Percentiles rank a stretch among this genome's conserved stretches.
phyloP scores from a whole-genome alignment of 208 protist species.

The Acanthamoeba royreba region DNA sequence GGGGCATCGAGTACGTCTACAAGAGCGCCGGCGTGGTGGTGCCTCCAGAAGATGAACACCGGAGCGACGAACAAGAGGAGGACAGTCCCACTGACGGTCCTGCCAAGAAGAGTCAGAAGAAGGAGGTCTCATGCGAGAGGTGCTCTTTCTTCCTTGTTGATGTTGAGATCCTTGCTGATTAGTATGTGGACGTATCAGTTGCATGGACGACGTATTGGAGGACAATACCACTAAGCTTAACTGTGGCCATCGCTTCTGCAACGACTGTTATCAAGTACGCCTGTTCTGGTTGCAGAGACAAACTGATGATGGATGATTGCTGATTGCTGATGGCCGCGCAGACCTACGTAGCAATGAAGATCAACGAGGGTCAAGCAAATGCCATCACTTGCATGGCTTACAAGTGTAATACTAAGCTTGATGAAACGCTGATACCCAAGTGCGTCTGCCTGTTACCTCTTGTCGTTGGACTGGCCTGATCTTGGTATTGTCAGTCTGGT shows the following conservation, averaged over 20 bases:
- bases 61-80: neutral
- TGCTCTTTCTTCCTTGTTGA: neutral
- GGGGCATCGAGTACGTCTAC: neutral
- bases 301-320: neutral
- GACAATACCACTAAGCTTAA: neutral
- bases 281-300: no score
- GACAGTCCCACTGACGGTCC: neutral
- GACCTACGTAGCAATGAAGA: constrained; percentile 22
- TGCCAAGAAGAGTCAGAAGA: neutral
- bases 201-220: constrained; percentile 11
- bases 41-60: neutral
- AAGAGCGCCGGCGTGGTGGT: neutral
- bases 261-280: neutral
- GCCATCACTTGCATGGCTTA: constrained; percentile 31
- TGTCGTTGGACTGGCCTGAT: neutral
- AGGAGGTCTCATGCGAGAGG: neutral
- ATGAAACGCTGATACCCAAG: constrained; percentile 7
- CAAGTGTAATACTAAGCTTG: constrained; percentile 17
- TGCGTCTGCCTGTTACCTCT: neutral
- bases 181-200: neutral
- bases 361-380: constrained; percentile 23
- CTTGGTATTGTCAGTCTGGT: neutral
- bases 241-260: constrained; percentile 26
- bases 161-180: neutral
- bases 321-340: neutral